Evolutionary conservation across 345 rosid genomes (phyloP), one percentile per base, ranked within the genome.

Genomic region (Sonneratia caseolaris): DNA sequence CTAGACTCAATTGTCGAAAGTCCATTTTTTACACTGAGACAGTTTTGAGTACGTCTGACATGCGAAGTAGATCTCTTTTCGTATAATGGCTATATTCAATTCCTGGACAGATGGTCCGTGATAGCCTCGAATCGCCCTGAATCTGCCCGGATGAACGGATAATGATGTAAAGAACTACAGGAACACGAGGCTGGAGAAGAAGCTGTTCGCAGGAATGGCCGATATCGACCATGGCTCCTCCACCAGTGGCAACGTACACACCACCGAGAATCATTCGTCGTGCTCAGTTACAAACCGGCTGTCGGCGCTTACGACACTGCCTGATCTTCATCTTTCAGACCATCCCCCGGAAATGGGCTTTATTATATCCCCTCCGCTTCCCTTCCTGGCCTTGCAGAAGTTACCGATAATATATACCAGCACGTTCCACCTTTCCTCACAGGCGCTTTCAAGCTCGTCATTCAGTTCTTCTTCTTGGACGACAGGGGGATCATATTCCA

Each of bases 111-210:
- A 66, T 73, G 76, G 76, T 73, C 76, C 6, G 51, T 73, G 12
- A 73, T 73, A 55, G 76, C 76, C 11, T 68, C 76, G 37, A 55
- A 27, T 27, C 32, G 32, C 32, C 32, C 32, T 27, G 32, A 0
- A 56, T 15, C 45, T 73, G 64, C 71, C 71, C 13, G 71, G 76
- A 14, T 53, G 76, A 21, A 67, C 76, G 1, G 76, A 73, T 18
- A 73, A 73, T 21, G 76, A 73, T 36, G 65, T 73, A 15, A 73
- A 73, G 71, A 73, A 73, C 19, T 73, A 73, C 36, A 67, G 76
- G 76, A 73, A 73, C 37, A 73, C 76, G 37, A 73, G 68, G 67
- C 71, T 73, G 56, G 68, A 73, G 76, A 73, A 56, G 71, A 73
- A 73, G 66, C 70, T 68, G 16, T 10, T 68, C 57, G 65, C 55